Evolutionary conservation across 1,284 basidiomycete species (phyloP), one percentile per base, ranked within the genome.

Genomic region (Malassezia sp.): DNA sequence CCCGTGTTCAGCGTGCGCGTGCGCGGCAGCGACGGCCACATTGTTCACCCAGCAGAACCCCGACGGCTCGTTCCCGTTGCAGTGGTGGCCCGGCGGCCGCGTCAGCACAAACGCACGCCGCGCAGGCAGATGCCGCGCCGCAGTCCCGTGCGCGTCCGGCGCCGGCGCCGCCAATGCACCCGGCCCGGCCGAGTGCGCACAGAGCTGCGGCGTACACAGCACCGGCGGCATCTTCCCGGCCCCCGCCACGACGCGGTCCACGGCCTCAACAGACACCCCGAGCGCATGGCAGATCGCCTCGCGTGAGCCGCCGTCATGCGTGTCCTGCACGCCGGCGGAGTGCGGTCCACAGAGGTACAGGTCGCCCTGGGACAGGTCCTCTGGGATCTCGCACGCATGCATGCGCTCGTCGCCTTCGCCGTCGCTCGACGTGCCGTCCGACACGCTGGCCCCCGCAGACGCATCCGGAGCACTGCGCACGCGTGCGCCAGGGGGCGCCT

Each of bases 1-100:
- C 5, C 78, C 77, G 61, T 95, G 82, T 39, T 79, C 74, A 3
- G 89, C 72, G 68, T 95, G 82, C 84, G 85, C 90, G 67, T 95
- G 86, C 15, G 88, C 84, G 20, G 88, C 85, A 0, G 79, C 89
- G 3, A 96, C 79, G 1, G 83, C 80, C 0, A 90, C 85, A 62
- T 96, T 96, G 66, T 96, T 95, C 30, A 93, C 78, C 63, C 91
- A 87, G 71, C 87, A 96, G 71, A 70, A 77, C 56, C 90, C 91
- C 7, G 81, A 83, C 0, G 90, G 90, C 0, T 53, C 45, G 9
- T 56, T 54, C 7, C 62, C 57, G 24, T 54, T 54, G 40, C 69
- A 71, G 54, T 71, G 69, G 43, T 71, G 69, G 3, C 69, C 69
- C 2, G 69, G 69, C 10, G 69, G 69, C 11, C 69, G 51, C 11